Evolutionary conservation across 2,329 filamentous ascomycete species (phyloP).

Genomic region (Arthrocladium fulminans): DNA sequence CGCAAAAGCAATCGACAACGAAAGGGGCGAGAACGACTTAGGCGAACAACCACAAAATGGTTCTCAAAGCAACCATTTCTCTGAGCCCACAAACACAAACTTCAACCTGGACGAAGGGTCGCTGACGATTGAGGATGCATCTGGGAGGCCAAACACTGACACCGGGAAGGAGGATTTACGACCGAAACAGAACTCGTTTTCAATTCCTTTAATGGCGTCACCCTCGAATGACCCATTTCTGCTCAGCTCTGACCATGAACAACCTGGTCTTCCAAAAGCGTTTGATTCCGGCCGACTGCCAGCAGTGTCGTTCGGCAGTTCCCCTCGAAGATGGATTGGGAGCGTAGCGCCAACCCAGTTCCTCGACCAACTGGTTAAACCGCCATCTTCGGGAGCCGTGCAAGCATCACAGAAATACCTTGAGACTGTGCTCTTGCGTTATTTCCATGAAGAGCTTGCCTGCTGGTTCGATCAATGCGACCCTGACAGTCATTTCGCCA

Average conservation of each 20-base stretch:
- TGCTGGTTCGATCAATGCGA: slow-evolving; percentile 37
- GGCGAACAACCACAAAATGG: neutral
- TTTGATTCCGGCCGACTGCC: neutral
- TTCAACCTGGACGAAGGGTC: neutral
- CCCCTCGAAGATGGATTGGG: neutral
- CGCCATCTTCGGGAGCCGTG: neutral
- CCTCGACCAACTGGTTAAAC: slow-evolving; percentile 4
- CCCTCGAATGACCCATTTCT: neutral
- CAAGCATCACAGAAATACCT: neutral
- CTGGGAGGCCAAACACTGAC: neutral
- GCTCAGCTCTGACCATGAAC: neutral
- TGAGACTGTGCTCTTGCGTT: slow-evolving; percentile 14
- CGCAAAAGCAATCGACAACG: neutral
- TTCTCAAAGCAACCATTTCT: neutral
- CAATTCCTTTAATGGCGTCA: neutral
- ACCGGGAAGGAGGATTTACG: neutral
- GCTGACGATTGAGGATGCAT: neutral
- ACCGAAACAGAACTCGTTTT: neutral
- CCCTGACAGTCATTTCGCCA: slow-evolving; percentile 33
- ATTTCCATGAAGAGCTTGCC: slow-evolving; percentile 23
- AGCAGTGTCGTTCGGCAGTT: neutral
- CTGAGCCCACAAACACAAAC: neutral
- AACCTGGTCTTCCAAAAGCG: neutral
- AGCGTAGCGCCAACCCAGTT: neutral
- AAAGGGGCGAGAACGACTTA: neutral